Evolutionary conservation across 257 asterid species (phyloP).

Genomic region (Vinca minor): DNA sequence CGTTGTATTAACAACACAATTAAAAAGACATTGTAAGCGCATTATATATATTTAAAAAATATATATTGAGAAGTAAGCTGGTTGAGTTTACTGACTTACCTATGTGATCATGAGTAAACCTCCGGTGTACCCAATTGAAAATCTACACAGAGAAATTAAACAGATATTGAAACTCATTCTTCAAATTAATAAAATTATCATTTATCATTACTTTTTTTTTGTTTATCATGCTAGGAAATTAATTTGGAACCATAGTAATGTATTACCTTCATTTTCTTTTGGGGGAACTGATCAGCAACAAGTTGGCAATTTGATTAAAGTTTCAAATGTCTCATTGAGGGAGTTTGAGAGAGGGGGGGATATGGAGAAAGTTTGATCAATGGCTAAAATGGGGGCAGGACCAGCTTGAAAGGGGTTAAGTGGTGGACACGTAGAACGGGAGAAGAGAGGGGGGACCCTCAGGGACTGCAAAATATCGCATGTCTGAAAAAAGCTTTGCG

Average conservation of each 20-base stretch:
- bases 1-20: neutral
- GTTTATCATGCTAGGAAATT: no score
- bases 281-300: neutral
- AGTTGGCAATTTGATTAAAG: slow-evolving; percentile 10
- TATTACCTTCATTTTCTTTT: slow-evolving; percentile 33
- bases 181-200: no score
- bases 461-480: no score
- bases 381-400: neutral
- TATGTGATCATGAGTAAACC: slow-evolving; percentile 36
- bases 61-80: no score
- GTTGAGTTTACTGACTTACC: slow-evolving; percentile 23
- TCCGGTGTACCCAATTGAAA: slow-evolving; percentile 82
- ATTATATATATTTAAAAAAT: no score
- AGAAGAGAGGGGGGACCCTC: neutral
- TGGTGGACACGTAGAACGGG: slow-evolving; percentile 4
- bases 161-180: neutral
- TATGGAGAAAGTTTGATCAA: no score
- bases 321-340: slow-evolving; percentile 18
- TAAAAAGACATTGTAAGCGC: neutral
- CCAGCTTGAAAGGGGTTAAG: slow-evolving; percentile 6
- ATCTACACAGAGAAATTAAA: slow-evolving; percentile 26
- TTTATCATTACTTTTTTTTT: no score
- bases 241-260: no score
- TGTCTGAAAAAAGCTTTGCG: no score
- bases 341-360: neutral